A percentile compares a stretch with the other conserved stretches of the same genome.
Conservation (phyloP, 2,329 filamentous ascomycete species). For the Drechslera avenae region DNA sequence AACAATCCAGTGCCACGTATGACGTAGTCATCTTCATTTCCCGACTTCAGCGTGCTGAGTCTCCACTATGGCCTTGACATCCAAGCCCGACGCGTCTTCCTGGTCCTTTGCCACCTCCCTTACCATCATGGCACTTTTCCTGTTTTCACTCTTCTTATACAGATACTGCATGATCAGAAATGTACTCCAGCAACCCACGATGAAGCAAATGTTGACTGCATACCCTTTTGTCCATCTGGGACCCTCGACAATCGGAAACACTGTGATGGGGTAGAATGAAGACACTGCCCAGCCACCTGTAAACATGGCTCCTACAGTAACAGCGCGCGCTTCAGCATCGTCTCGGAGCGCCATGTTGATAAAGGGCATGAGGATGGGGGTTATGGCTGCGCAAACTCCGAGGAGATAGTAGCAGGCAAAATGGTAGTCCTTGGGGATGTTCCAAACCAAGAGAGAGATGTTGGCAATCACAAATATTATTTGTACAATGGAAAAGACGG, state of each 20-base stretch:
- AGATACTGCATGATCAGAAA: conserved; percentile 49
- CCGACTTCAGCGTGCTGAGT: conserved; percentile 30
- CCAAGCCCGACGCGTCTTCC: conserved; percentile 29
- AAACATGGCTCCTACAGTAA: conserved; percentile 57
- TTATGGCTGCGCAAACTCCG: conserved; percentile 43
- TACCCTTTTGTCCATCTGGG: conserved; percentile 58
- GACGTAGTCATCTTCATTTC: conserved; percentile 7
- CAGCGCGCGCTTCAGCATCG: conserved; percentile 56
- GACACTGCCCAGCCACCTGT: conserved; percentile 45
- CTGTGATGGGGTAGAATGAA: conserved; percentile 44
- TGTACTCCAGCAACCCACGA: conserved; percentile 52
- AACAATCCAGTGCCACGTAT: background rate
- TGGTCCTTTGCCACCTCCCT: conserved; percentile 29
- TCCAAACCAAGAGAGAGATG: conserved; percentile 57
- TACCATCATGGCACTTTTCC: conserved; percentile 16
- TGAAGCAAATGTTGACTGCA: conserved; percentile 55
- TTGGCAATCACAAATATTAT: conserved; percentile 52
- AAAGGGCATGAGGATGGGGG: conserved; percentile 46
- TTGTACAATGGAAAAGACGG: conserved; percentile 53
- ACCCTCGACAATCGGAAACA: conserved; percentile 43
- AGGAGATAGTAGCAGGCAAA: conserved; percentile 46
- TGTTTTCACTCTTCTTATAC: conserved; percentile 42
- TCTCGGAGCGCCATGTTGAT: conserved; percentile 46
- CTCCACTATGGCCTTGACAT: conserved; percentile 27
- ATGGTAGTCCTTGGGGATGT: conserved; percentile 54